phyloP scores from a whole-genome alignment of 2,329 filamentous ascomycete species.

The Didymella pomorum region DNA sequence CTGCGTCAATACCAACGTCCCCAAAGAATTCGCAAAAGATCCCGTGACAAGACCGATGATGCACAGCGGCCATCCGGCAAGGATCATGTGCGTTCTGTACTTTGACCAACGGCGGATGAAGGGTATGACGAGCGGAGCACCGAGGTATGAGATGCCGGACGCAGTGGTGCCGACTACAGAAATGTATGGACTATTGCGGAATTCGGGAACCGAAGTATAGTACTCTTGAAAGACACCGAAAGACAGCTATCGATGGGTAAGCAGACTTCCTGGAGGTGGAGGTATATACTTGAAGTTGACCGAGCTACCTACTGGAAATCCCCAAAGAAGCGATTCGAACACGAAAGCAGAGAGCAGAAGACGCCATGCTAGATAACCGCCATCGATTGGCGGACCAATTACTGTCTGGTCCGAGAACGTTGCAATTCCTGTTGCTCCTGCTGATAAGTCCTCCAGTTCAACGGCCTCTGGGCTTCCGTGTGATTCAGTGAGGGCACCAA shows the following conservation, averaged over 20 bases:
- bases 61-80: conserved; percentile 44
- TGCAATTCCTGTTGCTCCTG: too few relatives aligned
- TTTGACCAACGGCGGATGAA: conserved; percentile 41
- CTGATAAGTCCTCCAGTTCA: neutral
- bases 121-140: conserved; percentile 50
- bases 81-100: conserved; percentile 40
- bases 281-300: neutral
- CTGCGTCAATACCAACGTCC: conserved; percentile 46
- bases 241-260: conserved; percentile 9
- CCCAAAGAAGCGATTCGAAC: conserved; percentile 58
- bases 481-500: neutral
- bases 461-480: neutral
- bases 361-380: conserved; percentile 54
- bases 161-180: conserved; percentile 28
- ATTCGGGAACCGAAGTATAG: conserved; percentile 25
- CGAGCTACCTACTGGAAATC: conserved; percentile 20
- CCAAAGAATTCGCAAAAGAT: conserved; percentile 42
- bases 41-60: conserved; percentile 41
- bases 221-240: conserved; percentile 39
- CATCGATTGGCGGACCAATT: conserved; percentile 22
- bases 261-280: neutral
- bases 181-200: conserved; percentile 23
- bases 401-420: conserved; percentile 6
- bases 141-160: conserved; percentile 55
- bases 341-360: conserved; percentile 60